Evolutionary conservation across 768 basidiomycete genomes (phyloP).

Genomic region (Gautieria morchelliformis): DNA sequence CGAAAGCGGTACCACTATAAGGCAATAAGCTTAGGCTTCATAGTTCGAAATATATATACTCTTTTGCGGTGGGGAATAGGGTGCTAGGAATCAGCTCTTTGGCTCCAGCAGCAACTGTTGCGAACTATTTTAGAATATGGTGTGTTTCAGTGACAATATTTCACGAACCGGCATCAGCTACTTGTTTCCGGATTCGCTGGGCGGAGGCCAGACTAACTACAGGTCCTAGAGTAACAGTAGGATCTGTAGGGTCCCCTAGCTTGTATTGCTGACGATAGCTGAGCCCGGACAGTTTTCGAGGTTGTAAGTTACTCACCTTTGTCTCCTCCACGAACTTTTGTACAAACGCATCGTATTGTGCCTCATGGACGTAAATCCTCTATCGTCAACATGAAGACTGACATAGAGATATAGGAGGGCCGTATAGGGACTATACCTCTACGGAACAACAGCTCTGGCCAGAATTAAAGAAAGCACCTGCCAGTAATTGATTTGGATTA

Average conservation of each 20-base stretch:
- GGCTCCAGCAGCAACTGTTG: constrained; percentile 67
- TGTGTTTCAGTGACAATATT: neutral
- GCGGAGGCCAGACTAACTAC: constrained; percentile 88
- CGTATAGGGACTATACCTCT: constrained; percentile 44
- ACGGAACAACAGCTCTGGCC: constrained; percentile 95
- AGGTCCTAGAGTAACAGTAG: constrained; percentile 78
- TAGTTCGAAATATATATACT: constrained; percentile 33
- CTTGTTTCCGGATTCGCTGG: constrained; percentile 74
- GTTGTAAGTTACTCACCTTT: constrained; percentile 36
- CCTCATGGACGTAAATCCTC: constrained; percentile 91
- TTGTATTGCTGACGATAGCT: constrained; percentile 49
- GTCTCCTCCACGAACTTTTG: constrained; percentile 59
- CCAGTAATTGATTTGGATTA: neutral
- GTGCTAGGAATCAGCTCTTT: constrained; percentile 61
- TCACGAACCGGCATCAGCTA: constrained; percentile 63
- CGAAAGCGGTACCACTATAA: constrained; percentile 68
- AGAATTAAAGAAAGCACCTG: constrained; percentile 92
- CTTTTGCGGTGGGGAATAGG: constrained; percentile 55
- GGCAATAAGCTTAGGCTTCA: neutral
- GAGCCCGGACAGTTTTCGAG: neutral
- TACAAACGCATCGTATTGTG: constrained; percentile 73
- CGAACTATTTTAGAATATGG: neutral
- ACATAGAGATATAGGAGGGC: neutral
- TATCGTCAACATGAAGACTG: constrained; percentile 18
- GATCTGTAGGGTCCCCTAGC: constrained; percentile 75